These are phyloP conservation scores for Aspergillus sclerotiicarbonarius DNA, from an alignment of 495 filamentous ascomycete species.

Conservation along the genomic window DNA sequence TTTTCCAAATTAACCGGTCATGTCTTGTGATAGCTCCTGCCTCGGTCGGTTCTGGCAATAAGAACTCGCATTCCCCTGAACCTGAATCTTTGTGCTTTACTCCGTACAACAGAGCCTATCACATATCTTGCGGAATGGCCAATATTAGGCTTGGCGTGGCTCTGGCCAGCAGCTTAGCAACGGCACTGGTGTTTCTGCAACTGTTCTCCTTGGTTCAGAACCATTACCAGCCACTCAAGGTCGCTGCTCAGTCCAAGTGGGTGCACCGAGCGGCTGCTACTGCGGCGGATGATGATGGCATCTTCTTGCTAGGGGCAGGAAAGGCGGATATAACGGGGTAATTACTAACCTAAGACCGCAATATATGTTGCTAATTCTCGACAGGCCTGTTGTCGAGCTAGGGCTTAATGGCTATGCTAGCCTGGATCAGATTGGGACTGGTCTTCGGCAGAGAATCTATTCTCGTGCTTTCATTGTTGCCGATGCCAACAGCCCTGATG, in stretches of 20 bases:
- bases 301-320: constrained; percentile 85
- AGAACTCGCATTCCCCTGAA: background rate
- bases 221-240: constrained; percentile 12
- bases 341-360: constrained; percentile 1
- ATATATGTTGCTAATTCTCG: background rate
- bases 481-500: constrained; percentile 57
- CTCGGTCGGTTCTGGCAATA: constrained; percentile 5
- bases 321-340: constrained; percentile 95
- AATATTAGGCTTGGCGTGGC: constrained; percentile 26
- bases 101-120: background rate
- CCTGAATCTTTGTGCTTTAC: background rate
- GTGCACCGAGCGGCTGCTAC: constrained; percentile 21
- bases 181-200: constrained; percentile 31
- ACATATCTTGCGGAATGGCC: constrained; percentile 25
- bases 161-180: constrained; percentile 26
- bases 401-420: constrained; percentile 93
- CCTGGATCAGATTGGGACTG: constrained; percentile 79
- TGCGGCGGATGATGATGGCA: constrained; percentile 35
- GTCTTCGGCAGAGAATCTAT: constrained; percentile 84
- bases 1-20: constrained; percentile 8
- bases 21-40: constrained; percentile 8
- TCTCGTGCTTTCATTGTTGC: constrained; percentile 90
- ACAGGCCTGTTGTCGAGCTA: constrained; percentile 82
- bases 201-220: constrained; percentile 25
- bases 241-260: constrained; percentile 12